Percentiles rank a stretch among this genome's conserved stretches.
These are phyloP conservation scores for Petunia secreta DNA, from an alignment of 257 asterid species.

Conservation along the genomic window DNA sequence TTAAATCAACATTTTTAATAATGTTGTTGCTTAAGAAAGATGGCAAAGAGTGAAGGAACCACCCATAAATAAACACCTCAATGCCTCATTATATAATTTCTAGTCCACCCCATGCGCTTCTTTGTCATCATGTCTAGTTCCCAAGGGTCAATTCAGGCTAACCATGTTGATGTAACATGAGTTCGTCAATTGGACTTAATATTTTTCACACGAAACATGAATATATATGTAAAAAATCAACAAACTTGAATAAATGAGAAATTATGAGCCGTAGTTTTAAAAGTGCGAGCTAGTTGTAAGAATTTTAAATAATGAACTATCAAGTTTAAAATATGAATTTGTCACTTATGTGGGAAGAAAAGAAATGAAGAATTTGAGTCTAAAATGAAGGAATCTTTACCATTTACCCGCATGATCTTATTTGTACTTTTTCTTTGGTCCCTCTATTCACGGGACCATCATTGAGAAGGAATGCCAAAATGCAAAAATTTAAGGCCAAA, in stretches of 20 bases:
- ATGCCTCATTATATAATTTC: neutral
- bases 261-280: no score
- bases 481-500: conserved; percentile 13
- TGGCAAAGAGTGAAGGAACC: conserved; percentile 14
- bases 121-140: neutral
- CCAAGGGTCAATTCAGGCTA: neutral
- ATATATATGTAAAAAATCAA: no score
- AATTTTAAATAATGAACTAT: no score
- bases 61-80: neutral
- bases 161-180: neutral
- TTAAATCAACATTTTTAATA: conserved; percentile 33
- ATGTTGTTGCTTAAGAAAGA: conserved; percentile 37
- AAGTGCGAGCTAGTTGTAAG: no score
- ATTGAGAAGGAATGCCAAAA: neutral
- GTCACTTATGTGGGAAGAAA: neutral
- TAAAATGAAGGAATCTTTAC: neutral
- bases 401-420: neutral
- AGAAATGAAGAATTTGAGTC: neutral
- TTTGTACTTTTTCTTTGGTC: neutral
- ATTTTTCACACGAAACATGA: no score
- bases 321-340: no score
- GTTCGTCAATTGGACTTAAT: no score
- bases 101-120: conserved; percentile 24
- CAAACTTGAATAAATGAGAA: no score
- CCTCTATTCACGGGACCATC: conserved; percentile 7